Conservation (phyloP, 495 filamentous ascomycete genomes). For the Lasiosphaeris hirsuta region DNA sequence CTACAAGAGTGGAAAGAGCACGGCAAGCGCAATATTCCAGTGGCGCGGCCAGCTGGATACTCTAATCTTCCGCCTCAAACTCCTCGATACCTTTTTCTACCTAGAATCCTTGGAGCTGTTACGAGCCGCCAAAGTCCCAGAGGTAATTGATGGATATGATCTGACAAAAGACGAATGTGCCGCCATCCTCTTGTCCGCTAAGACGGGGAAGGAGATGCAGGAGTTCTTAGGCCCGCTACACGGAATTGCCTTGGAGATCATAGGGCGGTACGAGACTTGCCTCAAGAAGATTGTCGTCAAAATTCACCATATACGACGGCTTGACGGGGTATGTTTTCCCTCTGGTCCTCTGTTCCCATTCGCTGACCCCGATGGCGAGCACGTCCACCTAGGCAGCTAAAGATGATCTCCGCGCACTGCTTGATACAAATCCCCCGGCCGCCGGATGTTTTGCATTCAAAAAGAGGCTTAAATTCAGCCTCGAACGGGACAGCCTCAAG, state of each 20-base stretch:
- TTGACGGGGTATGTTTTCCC: not conserved
- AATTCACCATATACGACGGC: constrained; percentile 10
- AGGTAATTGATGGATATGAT: not conserved
- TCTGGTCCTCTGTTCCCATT: too few relatives aligned
- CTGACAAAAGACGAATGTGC: not conserved
- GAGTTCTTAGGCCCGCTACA: not conserved
- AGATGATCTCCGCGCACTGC: constrained; percentile 1
- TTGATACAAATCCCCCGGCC: not conserved
- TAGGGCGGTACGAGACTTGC: constrained; percentile 10
- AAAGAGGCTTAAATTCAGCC: constrained; percentile 8
- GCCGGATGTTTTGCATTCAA: not conserved
- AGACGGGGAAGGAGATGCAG: not conserved
- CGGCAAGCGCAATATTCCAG: constrained; percentile 14
- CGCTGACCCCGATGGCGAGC: not conserved
- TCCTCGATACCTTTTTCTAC: constrained; percentile 12
- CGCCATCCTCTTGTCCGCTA: not conserved
- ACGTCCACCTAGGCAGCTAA: not conserved
- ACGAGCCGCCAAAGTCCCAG: not conserved
- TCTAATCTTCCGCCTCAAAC: constrained; percentile 11
- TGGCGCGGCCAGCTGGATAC: constrained; percentile 14
- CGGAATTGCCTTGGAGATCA: not conserved
- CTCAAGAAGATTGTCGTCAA: constrained; percentile 11
- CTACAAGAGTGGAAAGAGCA: constrained; percentile 24
- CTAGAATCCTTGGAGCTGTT: not conserved
- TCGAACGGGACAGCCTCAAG: constrained; percentile 10